Conservation (phyloP, 2,329 filamentous ascomycete genomes). For the Leptographium galeiforme region DNA sequence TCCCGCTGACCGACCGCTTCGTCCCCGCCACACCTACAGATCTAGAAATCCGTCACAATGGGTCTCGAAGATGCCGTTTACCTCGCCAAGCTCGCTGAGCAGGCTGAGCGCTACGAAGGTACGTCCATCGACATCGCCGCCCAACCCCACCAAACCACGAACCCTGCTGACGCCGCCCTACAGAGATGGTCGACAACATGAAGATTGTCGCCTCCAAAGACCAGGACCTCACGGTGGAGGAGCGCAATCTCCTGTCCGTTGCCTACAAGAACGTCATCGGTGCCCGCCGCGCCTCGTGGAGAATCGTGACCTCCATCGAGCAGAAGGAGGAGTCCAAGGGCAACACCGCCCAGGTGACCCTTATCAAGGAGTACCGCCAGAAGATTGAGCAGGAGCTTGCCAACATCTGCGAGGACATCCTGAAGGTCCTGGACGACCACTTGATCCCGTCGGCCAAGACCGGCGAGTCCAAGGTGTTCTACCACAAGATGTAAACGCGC, state of each 20-base stretch:
- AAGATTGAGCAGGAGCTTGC: conserved; percentile 96
- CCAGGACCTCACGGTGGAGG: conserved; percentile 75
- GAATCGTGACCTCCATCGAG: conserved; percentile 96
- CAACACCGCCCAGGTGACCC: conserved; percentile 75
- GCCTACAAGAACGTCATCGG: conserved; percentile 99
- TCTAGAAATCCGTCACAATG: conserved; percentile 53
- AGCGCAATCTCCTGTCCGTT: conserved; percentile 93
- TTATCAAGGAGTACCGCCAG: conserved; percentile 97
- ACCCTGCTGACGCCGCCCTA: conserved; percentile 8
- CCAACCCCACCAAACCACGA: background rate
- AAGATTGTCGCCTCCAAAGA: conserved; percentile 90
- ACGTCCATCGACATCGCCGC: conserved; percentile 11
- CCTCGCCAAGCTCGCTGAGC: conserved; percentile 99
- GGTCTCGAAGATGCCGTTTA: conserved; percentile 99
- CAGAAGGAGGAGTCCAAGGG: conserved; percentile 99
- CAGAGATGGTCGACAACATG: conserved; percentile 99
- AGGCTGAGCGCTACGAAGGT: conserved; percentile 99
- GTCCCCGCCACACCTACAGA: conserved; percentile 8
- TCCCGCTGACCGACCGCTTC: conserved; percentile 2
- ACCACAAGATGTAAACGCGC: conserved; percentile 83
- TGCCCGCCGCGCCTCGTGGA: conserved; percentile 91
- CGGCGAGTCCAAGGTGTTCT: conserved; percentile 98
- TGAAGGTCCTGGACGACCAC: conserved; percentile 86
- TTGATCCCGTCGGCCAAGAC: conserved; percentile 88
- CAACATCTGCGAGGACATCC: conserved; percentile 96